These are phyloP conservation scores for Paracorniculantispora psalliotae DNA, from an alignment of 2,329 filamentous ascomycete species.

Conservation along the genomic window DNA sequence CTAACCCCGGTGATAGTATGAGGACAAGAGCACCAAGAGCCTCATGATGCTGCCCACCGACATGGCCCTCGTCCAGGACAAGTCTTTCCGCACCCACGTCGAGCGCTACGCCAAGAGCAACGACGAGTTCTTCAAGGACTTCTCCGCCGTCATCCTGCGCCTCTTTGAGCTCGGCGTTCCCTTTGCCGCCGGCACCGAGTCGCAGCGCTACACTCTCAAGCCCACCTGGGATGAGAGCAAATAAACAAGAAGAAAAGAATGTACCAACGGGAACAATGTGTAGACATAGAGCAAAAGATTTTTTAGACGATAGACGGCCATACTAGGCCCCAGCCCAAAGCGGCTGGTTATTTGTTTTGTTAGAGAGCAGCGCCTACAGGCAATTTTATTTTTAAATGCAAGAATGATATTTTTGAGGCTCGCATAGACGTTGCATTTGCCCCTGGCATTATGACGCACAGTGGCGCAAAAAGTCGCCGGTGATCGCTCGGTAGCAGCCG, in stretches of 20 bases:
- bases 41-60: conserved; percentile 98
- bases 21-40: conserved; percentile 80
- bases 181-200: conserved; percentile 62
- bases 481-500: background rate
- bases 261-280: background rate
- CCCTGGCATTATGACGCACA: background rate
- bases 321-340: conserved; percentile 3
- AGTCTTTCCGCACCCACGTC: conserved; percentile 73
- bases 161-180: conserved; percentile 94
- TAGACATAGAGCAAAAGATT: background rate
- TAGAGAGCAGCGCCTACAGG: conserved; percentile 1
- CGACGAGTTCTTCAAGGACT: conserved; percentile 90
- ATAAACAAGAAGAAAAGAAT: conserved; percentile 20
- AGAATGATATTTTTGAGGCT: background rate
- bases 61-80: conserved; percentile 81
- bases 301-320: conserved; percentile 12
- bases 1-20: conserved; percentile 42
- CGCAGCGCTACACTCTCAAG: conserved; percentile 60
- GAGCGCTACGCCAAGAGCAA: conserved; percentile 90
- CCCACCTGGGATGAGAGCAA: conserved; percentile 33
- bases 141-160: conserved; percentile 69
- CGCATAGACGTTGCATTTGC: background rate
- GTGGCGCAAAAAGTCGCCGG: background rate
- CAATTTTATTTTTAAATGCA: background rate
- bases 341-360: conserved; percentile 7